phyloP scores from a whole-genome alignment of 805 yeast genomes.

The Kuraishia borneana region DNA sequence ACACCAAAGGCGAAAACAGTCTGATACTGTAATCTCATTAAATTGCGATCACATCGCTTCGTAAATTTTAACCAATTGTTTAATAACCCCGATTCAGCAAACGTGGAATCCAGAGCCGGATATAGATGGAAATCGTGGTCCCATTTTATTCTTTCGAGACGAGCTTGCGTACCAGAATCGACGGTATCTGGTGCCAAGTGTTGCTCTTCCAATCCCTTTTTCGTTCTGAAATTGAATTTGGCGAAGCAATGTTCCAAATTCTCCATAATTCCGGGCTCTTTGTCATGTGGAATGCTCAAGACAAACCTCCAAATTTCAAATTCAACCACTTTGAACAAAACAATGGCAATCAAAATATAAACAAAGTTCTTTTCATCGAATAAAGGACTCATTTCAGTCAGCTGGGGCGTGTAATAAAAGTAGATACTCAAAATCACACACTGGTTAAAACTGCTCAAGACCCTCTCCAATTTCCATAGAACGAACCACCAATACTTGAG shows the following conservation, averaged over 20 bases:
- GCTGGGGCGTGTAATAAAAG: neutral
- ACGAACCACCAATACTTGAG: neutral
- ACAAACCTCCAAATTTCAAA: neutral
- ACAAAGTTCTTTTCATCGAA: too few species aligned
- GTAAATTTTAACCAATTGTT: too few species aligned
- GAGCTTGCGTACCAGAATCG: neutral
- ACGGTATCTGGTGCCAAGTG: neutral
- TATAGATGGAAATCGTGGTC: neutral
- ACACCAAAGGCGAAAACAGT: too few species aligned
- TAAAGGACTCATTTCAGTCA: too few species aligned
- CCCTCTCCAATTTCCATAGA: neutral
- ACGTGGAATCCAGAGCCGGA: neutral
- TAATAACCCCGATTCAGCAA: too few species aligned
- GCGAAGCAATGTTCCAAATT: neutral
- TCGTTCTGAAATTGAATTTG: neutral
- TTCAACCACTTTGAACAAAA: neutral
- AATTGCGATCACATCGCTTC: too few species aligned
- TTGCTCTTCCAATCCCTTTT: neutral
- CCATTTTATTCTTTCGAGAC: neutral
- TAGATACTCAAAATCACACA: conserved; percentile 1
- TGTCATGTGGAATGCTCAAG: neutral
- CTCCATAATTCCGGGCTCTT: neutral
- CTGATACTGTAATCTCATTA: too few species aligned
- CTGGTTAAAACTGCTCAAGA: neutral
- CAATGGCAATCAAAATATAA: too few species aligned